Evolutionary conservation across 352 stramenopile species (phyloP).

Genomic region (Phytophthora cryptogea): DNA sequence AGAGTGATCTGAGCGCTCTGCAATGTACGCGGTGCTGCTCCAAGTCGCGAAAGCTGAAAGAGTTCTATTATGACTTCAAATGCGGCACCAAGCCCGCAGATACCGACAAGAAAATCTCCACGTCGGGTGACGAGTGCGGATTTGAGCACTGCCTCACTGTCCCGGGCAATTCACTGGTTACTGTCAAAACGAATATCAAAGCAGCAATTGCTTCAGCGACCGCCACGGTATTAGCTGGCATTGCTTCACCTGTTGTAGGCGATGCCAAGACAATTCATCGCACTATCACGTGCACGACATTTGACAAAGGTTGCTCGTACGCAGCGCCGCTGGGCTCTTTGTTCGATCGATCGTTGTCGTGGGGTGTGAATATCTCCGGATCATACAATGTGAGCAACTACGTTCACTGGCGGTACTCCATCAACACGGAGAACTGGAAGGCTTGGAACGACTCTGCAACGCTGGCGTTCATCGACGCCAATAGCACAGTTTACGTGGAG

Average conservation of each 20-base stretch:
- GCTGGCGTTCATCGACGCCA: conserved; percentile 31
- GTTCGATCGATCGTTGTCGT: conserved; percentile 9
- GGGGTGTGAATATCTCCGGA: neutral
- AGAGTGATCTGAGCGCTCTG: conserved; percentile 5
- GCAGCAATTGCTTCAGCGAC: neutral
- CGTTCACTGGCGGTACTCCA: conserved; percentile 58
- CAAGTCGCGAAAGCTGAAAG: conserved; percentile 19
- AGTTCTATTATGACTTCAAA: conserved; percentile 32
- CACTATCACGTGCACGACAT: conserved; percentile 22
- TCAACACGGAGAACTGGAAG: conserved; percentile 19
- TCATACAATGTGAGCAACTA: conserved; percentile 15
- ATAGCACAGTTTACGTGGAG: conserved; percentile 48
- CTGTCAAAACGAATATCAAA: conserved; percentile 2
- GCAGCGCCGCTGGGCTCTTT: conserved; percentile 10
- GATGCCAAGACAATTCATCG: conserved; percentile 17
- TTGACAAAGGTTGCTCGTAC: conserved; percentile 19
- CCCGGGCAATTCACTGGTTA: conserved; percentile 5
- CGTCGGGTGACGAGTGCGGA: conserved; percentile 13
- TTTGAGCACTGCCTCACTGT: conserved; percentile 27
- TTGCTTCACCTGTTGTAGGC: conserved; percentile 1
- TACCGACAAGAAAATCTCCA: conserved; percentile 9
- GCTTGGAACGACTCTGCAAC: conserved; percentile 9
- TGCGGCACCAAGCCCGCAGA: conserved; percentile 8
- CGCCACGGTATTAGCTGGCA: conserved; percentile 4
- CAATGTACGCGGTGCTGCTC: conserved; percentile 30